Percentiles rank a stretch among this genome's conserved stretches.
Evolutionary conservation across 306 rosid genomes (phyloP).

Genomic region (Vigna reflexopilosa): DNA sequence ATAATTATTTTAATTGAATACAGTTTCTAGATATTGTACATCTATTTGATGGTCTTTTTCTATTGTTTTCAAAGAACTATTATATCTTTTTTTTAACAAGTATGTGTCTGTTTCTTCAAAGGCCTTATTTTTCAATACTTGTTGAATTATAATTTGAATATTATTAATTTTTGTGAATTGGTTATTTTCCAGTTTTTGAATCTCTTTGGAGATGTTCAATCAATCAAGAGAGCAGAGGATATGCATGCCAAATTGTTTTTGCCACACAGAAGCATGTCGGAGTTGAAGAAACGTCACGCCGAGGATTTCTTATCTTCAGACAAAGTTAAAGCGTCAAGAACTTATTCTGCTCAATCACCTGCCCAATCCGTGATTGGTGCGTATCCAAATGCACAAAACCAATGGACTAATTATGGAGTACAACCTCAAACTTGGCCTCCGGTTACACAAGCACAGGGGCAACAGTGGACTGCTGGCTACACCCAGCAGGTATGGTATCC

Average conservation of each 20-base stretch:
- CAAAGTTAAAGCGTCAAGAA: slow-evolving; percentile 74
- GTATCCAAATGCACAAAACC: slow-evolving; percentile 85
- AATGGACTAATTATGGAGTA: slow-evolving; percentile 82
- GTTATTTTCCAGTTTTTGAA: slow-evolving; percentile 80
- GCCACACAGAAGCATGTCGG: slow-evolving; percentile 83
- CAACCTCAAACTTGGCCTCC: slow-evolving; percentile 99
- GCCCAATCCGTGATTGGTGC: slow-evolving; percentile 82
- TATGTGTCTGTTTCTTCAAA: slow-evolving; percentile 26
- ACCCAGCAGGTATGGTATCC: slow-evolving; percentile 70
- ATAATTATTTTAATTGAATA: not conserved
- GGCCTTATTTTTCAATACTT: not conserved
- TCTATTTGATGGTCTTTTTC: not conserved
- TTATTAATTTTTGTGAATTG: slow-evolving; percentile 38
- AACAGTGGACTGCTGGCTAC: slow-evolving; percentile 96
- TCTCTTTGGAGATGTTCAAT: slow-evolving; percentile 87
- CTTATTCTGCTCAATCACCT: slow-evolving; percentile 79
- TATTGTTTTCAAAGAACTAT: not conserved
- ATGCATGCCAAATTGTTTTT: slow-evolving; percentile 92
- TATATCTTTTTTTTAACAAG: not conserved
- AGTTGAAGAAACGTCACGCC: slow-evolving; percentile 92
- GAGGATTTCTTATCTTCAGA: slow-evolving; percentile 91
- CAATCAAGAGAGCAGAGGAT: slow-evolving; percentile 92
- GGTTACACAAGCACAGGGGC: slow-evolving; percentile 86
- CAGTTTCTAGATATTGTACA: not conserved
- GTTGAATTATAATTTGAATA: not conserved